Evolutionary conservation across 495 filamentous ascomycete species (phyloP).

Genomic region (Penicillium egyptiacum): DNA sequence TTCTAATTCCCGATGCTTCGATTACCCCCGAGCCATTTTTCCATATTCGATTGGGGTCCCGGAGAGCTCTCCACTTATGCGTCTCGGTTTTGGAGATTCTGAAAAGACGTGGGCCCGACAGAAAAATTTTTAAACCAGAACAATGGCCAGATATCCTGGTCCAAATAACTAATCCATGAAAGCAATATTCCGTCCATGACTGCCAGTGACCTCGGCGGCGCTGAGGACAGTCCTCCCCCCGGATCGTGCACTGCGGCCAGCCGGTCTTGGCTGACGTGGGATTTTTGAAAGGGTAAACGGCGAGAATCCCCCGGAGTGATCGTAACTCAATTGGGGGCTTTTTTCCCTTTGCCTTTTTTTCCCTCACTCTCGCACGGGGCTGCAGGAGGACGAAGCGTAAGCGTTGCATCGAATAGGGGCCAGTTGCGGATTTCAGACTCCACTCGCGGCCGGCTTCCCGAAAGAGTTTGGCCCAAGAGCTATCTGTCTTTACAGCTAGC

Average conservation of each 20-base stretch:
- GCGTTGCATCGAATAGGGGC: constrained; percentile 14
- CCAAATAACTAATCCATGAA: not conserved
- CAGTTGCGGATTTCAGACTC: constrained; percentile 5
- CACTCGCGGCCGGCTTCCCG: constrained; percentile 22
- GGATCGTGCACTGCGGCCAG: constrained; percentile 5
- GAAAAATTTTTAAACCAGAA: constrained; percentile 4
- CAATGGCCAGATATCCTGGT: not conserved
- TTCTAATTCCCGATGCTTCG: constrained; percentile 19
- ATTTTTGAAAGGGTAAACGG: constrained; percentile 23
- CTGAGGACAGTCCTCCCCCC: not conserved
- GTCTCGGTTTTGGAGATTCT: not conserved
- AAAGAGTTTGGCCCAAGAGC: constrained; percentile 19
- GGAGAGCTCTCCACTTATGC: constrained; percentile 17
- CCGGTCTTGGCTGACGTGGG: constrained; percentile 37
- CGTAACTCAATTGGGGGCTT: constrained; percentile 17
- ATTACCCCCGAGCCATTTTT: constrained; percentile 16
- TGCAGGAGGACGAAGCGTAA: constrained; percentile 31
- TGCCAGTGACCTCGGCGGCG: constrained; percentile 6
- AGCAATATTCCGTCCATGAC: not conserved
- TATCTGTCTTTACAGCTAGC: constrained; percentile 1
- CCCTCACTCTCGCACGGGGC: constrained; percentile 34
- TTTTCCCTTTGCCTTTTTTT: not conserved
- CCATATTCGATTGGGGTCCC: constrained; percentile 5
- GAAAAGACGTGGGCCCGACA: constrained; percentile 6
- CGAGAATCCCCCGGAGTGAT: constrained; percentile 43